These are phyloP conservation scores for Diaporthe sp. DNA, from an alignment of 2,329 filamentous ascomycete genomes.

Conservation along the genomic window DNA sequence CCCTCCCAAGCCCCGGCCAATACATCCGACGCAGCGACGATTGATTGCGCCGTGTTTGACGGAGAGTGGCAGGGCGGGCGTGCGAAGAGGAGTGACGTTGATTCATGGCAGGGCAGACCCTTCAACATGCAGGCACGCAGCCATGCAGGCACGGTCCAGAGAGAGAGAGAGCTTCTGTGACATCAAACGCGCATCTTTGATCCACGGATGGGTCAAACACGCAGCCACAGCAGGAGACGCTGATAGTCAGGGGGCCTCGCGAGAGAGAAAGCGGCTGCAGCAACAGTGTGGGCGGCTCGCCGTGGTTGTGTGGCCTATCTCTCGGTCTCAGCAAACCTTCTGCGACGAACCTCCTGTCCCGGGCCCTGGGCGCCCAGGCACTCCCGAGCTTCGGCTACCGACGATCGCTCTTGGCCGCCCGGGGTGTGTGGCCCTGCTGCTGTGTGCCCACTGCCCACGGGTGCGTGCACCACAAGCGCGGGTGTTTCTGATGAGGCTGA, in stretches of 20 bases:
- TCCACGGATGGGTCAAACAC: constrained; percentile 30
- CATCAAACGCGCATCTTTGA: constrained; percentile 15
- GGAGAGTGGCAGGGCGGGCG: not conserved
- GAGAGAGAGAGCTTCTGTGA: not conserved
- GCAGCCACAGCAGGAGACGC: constrained; percentile 24
- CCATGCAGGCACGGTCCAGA: not conserved
- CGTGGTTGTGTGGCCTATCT: not conserved
- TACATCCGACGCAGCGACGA: constrained; percentile 1
- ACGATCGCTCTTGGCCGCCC: constrained; percentile 26
- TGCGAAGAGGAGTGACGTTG: not conserved
- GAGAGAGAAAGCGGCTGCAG: not conserved
- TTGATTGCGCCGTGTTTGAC: constrained; percentile 24
- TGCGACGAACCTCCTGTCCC: constrained; percentile 30
- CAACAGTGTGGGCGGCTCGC: constrained; percentile 3
- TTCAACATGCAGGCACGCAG: not conserved
- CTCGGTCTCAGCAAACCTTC: constrained; percentile 9
- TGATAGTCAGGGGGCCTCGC: constrained; percentile 1
- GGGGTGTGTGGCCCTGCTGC: not conserved
- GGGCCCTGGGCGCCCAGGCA: constrained; percentile 21
- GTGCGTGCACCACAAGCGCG: not conserved
- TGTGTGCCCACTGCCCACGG: no score
- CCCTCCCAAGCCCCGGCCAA: not conserved
- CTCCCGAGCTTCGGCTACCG: constrained; percentile 28
- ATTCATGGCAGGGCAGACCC: not conserved
- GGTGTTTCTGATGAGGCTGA: constrained; percentile 25